Base-by-base conservation (phyloP, 768 basidiomycete species). In the Tricholoma saponaceum region DNA sequence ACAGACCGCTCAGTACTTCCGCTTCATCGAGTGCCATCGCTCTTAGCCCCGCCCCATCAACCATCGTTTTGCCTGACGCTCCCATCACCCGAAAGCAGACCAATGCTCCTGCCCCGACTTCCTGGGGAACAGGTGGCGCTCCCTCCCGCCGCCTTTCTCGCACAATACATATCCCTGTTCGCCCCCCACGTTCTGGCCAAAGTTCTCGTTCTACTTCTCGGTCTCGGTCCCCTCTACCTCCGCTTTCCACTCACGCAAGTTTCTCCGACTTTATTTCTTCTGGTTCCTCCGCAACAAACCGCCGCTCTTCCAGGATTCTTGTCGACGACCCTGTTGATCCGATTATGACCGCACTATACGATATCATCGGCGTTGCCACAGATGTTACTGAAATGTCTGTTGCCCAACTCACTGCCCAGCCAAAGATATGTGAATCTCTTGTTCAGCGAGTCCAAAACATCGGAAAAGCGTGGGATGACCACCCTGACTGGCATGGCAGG, bases 401-500 rank as follows among this genome's bases (percentile, higher is more conserved):
- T 58, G 79, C 86, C 3, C 87, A 93, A 61, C 85, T 99, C 54
- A 94, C 92, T 0, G 81, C 89, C 7, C 84, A 90, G 60, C 87
- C 95, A 52, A 93, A 95, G 70, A 70, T 84, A 39, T 95, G 93
- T 71, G 87, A 90, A 64, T 80, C 87, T 58, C 83, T 95, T 59
- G 95, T 99, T 22, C 90, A 92, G 67, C 83, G 92, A 53, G 89
- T 98, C 0, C 95, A 97, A 72, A 81, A 81, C 58, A 91, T 98
- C 60, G 97, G 97, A 62, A 90, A 86, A 69, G 89, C 89, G 5
- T 98, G 97, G 97, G 95, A 98, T 63, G 93, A 96, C 52, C 92
- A 98, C 73, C 92, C 95, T 20, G 95, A 98, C 70, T 98, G 95
- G 91, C 93, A 95, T 64, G 95, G 97, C 23, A 82, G 96, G 57